phyloP scores from a whole-genome alignment of 495 filamentous ascomycete genomes.

The Annulohypoxylon moriforme region DNA sequence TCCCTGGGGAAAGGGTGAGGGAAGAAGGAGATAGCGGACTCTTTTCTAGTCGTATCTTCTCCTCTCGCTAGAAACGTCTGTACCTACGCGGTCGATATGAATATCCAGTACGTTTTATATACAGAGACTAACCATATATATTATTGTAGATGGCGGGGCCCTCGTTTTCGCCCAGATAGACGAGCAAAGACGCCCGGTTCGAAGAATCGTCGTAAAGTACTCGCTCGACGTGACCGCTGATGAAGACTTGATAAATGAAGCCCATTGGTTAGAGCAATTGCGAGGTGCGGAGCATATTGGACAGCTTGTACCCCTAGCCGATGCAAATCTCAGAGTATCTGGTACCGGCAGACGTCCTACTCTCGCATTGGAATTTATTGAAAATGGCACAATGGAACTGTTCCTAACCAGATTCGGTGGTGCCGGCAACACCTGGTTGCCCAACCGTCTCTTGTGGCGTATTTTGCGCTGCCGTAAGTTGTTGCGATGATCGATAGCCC shows the following conservation, averaged over 20 bases:
- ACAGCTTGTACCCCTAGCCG: slow-evolving; percentile 14
- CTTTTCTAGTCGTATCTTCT: no score
- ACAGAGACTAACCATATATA: no score
- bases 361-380: slow-evolving; percentile 35
- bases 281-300: slow-evolving; percentile 40
- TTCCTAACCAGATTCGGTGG: neutral
- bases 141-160: slow-evolving; percentile 16
- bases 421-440: neutral
- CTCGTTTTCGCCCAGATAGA: slow-evolving; percentile 18
- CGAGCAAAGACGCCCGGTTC: neutral
- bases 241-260: slow-evolving; percentile 27
- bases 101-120: no score
- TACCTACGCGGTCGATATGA: no score
- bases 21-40: no score
- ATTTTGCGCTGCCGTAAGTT: slow-evolving; percentile 38
- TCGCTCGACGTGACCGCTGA: slow-evolving; percentile 23
- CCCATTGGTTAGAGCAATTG: slow-evolving; percentile 19
- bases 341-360: slow-evolving; percentile 23
- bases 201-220: slow-evolving; percentile 37
- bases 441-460: slow-evolving; percentile 37
- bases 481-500: neutral
- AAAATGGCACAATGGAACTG: neutral
- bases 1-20: no score
- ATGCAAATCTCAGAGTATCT: slow-evolving; percentile 8
- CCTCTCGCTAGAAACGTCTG: no score